These are phyloP conservation scores for Inga leiocalycina DNA, from an alignment of 306 rosid genomes.

Conservation along the genomic window DNA sequence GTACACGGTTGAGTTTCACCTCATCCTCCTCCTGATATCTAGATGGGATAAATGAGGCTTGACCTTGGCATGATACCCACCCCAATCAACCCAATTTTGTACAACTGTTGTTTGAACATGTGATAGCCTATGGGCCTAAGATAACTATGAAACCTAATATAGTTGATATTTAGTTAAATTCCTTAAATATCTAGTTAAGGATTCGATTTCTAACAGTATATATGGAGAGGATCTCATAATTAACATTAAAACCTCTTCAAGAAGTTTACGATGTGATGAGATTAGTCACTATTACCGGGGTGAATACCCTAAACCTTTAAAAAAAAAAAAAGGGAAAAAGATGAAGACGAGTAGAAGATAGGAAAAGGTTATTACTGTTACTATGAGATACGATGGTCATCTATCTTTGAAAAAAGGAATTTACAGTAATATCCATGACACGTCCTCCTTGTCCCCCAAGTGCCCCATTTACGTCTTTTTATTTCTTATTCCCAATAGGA, in stretches of 20 bases:
- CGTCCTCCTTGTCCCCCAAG: not conserved
- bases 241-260: no score
- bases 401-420: not conserved
- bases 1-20: no score
- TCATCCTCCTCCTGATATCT: no score
- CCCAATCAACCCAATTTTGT: no score
- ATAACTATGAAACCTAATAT: no score
- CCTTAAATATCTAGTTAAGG: fast-evolving
- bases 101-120: no score
- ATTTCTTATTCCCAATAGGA: not conserved
- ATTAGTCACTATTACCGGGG: fast-evolving
- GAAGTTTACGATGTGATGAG: fast-evolving
- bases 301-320: no score
- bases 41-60: no score
- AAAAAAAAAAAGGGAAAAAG: not conserved
- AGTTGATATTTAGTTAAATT: fast-evolving
- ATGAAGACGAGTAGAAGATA: not conserved
- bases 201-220: fast-evolving
- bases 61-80: no score
- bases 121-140: no score
- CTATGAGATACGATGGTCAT: not conserved
- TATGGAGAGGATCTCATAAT: no score
- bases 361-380: not conserved
- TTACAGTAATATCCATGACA: not conserved
- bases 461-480: not conserved